phyloP scores from a whole-genome alignment of 352 stramenopile genomes.

The Globisporangium mamillatum region DNA sequence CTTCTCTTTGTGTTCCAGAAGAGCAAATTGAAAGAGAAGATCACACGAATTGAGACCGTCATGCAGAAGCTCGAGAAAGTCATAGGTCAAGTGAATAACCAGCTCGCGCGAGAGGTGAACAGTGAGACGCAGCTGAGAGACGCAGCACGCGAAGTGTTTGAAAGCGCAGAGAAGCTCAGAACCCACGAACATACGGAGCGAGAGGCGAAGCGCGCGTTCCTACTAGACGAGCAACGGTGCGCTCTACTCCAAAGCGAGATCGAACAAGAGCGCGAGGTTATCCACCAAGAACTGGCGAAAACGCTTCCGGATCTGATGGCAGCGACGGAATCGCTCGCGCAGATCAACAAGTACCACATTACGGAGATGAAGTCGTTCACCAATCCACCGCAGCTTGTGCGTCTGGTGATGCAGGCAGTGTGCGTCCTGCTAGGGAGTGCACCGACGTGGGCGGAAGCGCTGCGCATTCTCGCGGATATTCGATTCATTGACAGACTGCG shows the following conservation, averaged over 20 bases:
- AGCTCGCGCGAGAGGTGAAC: slow-evolving; percentile 32
- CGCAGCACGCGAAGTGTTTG: slow-evolving; percentile 28
- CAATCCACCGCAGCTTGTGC: slow-evolving; percentile 64
- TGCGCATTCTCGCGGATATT: slow-evolving; percentile 67
- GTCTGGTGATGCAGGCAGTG: slow-evolving; percentile 74
- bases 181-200: slow-evolving; percentile 37
- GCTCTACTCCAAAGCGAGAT: slow-evolving; percentile 52
- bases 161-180: slow-evolving; percentile 25
- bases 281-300: slow-evolving; percentile 57
- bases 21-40: slow-evolving; percentile 19
- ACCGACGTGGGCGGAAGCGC: slow-evolving; percentile 64
- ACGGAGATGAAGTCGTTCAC: slow-evolving; percentile 81
- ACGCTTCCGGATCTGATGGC: slow-evolving; percentile 55
- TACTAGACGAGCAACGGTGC: slow-evolving; percentile 59
- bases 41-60: background rate
- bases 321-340: slow-evolving; percentile 54
- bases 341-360: slow-evolving; percentile 82
- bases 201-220: slow-evolving; percentile 41
- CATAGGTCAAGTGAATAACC: background rate
- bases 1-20: slow-evolving; percentile 45
- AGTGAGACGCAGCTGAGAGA: slow-evolving; percentile 31
- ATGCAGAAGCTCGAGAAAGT: slow-evolving; percentile 10
- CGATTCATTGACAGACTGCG: slow-evolving; percentile 61
- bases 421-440: slow-evolving; percentile 56
- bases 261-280: slow-evolving; percentile 47